Conservation (phyloP, 2,329 filamentous ascomycete species). For the Pestalotiopsis sp. region DNA sequence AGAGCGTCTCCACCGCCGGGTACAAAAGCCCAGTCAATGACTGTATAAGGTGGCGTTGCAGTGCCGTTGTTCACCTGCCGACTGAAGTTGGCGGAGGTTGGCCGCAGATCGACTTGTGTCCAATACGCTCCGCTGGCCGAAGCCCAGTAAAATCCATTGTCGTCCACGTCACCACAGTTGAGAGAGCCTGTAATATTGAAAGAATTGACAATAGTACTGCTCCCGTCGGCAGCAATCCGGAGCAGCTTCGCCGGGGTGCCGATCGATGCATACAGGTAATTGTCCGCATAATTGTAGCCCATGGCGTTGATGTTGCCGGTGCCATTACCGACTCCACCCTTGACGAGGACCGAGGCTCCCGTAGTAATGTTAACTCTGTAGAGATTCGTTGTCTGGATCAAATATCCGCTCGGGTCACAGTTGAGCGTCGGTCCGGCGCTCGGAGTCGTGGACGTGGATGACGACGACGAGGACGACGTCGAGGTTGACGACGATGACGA, state of each 20-base stretch:
- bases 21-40: not conserved
- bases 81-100: not conserved
- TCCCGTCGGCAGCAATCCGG: slow-evolving; percentile 17
- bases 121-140: not conserved
- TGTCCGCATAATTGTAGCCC: slow-evolving; percentile 19
- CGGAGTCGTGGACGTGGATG: not conserved
- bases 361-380: slow-evolving; percentile 16
- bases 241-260: slow-evolving; percentile 6
- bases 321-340: slow-evolving; percentile 8
- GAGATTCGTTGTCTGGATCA: slow-evolving; percentile 16
- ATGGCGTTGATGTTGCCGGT: slow-evolving; percentile 17
- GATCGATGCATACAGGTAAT: slow-evolving; percentile 18
- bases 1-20: not conserved
- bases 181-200: not conserved
- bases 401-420: slow-evolving; percentile 19
- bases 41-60: not conserved
- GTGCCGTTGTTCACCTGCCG: not conserved
- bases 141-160: not conserved
- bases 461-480: not conserved
- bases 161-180: slow-evolving; percentile 7
- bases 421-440: not conserved
- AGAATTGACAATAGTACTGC: not conserved
- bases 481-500: too few species aligned
- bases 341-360: slow-evolving; percentile 7
- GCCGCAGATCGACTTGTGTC: not conserved